These are phyloP conservation scores for Trametes meyenii DNA, from an alignment of 768 basidiomycete species.

Conservation along the genomic window DNA sequence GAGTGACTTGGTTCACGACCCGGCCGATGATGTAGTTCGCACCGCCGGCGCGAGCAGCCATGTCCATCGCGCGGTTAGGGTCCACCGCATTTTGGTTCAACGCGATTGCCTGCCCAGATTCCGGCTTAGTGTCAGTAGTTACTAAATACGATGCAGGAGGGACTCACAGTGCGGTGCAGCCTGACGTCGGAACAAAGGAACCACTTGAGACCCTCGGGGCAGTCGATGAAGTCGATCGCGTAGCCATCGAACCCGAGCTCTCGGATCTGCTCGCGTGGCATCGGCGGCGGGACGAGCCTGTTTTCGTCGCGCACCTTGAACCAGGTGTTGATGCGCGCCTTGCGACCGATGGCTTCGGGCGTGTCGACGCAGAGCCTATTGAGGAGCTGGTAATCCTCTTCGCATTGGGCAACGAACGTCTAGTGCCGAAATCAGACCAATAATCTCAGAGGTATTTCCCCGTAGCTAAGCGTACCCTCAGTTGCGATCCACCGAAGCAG, in stretches of 20 bases:
- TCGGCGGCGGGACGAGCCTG: conserved; percentile 50
- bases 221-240: conserved; percentile 79
- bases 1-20: conserved; percentile 59
- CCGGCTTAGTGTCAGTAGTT: not conserved
- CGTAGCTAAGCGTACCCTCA: conserved; percentile 51
- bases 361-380: conserved; percentile 71
- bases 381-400: conserved; percentile 77
- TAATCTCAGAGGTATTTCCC: not conserved
- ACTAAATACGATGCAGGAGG: not conserved
- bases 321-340: conserved; percentile 67
- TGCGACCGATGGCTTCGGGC: conserved; percentile 51
- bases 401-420: conserved; percentile 86
- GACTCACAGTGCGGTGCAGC: conserved; percentile 73
- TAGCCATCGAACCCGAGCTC: conserved; percentile 76
- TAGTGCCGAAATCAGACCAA: conserved; percentile 33
- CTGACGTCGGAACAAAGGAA: conserved; percentile 66
- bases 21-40: conserved; percentile 64
- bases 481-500: conserved; percentile 57
- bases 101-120: conserved; percentile 57
- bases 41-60: conserved; percentile 46
- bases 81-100: conserved; percentile 53
- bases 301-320: conserved; percentile 51
- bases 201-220: conserved; percentile 71
- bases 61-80: conserved; percentile 58
- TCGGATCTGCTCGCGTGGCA: conserved; percentile 56